Evolutionary conservation across 1,284 basidiomycete species (phyloP).

Genomic region (Inonotus obliquus): DNA sequence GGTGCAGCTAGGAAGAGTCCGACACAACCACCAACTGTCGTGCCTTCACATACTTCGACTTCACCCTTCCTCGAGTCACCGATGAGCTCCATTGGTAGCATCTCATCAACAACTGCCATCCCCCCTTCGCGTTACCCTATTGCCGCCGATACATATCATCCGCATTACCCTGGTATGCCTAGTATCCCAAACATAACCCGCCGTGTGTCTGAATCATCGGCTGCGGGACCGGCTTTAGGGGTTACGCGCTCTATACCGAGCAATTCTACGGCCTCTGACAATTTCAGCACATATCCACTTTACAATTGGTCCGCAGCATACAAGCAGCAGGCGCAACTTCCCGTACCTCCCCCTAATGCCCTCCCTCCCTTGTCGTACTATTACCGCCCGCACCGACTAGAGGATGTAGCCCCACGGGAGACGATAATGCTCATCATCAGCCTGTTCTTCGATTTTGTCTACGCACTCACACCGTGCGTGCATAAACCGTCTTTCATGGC

Average conservation of each 20-base stretch:
- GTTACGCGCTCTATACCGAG: slow-evolving; percentile 1
- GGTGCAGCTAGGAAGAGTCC: slow-evolving; percentile 43
- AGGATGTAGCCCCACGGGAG: slow-evolving; percentile 72
- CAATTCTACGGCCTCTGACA: slow-evolving; percentile 38
- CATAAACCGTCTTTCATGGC: slow-evolving; percentile 85
- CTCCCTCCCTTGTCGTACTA: slow-evolving; percentile 69
- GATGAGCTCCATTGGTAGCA: slow-evolving; percentile 38
- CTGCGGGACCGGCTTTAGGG: slow-evolving; percentile 5
- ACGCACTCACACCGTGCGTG: slow-evolving; percentile 78
- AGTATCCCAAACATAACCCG: slow-evolving; percentile 32
- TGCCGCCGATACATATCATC: slow-evolving; percentile 59
- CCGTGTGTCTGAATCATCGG: slow-evolving; percentile 26
- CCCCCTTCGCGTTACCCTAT: slow-evolving; percentile 69
- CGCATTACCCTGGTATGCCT: slow-evolving; percentile 42
- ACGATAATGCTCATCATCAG: slow-evolving; percentile 75
- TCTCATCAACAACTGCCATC: slow-evolving; percentile 35
- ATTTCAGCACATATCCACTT: slow-evolving; percentile 57
- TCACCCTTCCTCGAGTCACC: slow-evolving; percentile 50
- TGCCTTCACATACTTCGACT: slow-evolving; percentile 40
- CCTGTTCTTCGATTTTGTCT: slow-evolving; percentile 86
- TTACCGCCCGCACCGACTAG: slow-evolving; percentile 63
- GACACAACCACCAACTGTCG: slow-evolving; percentile 41
- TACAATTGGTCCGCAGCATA: slow-evolving; percentile 59
- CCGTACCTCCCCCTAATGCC: slow-evolving; percentile 43
- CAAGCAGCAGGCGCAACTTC: slow-evolving; percentile 53